Evolutionary conservation across 2,329 filamentous ascomycete species (phyloP).

Genomic region (Drechmeria coniospora): DNA sequence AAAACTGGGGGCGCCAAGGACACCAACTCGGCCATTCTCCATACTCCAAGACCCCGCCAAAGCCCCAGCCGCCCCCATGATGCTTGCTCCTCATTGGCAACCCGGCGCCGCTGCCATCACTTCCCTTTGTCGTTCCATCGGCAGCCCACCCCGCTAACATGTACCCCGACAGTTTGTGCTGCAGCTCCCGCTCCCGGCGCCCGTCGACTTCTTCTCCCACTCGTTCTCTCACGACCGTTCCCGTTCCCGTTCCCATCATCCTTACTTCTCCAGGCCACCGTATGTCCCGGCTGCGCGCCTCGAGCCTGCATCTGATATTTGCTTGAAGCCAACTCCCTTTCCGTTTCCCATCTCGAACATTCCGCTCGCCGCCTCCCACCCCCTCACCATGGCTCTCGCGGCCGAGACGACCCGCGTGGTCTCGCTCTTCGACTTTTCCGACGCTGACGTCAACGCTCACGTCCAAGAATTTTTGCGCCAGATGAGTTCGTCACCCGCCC

Average conservation of each 20-base stretch:
- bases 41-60: background rate
- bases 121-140: too few relatives aligned
- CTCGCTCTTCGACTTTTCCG: conserved; percentile 70
- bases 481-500: conserved; percentile 42
- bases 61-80: conserved; percentile 1
- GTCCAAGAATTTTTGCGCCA: conserved; percentile 77
- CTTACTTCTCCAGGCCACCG: conserved; percentile 14
- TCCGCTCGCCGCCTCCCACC: conserved; percentile 37
- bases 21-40: conserved; percentile 1
- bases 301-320: conserved; percentile 33
- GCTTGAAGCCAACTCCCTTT: conserved; percentile 39
- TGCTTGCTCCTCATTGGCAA: conserved; percentile 3
- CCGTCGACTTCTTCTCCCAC: conserved; percentile 6
- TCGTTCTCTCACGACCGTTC: too few relatives aligned
- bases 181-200: conserved; percentile 9
- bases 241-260: conserved; percentile 10
- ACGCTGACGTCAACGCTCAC: conserved; percentile 62
- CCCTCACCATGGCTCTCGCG: conserved; percentile 44
- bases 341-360: conserved; percentile 36
- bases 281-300: conserved; percentile 16
- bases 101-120: too few relatives aligned
- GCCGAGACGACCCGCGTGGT: conserved; percentile 68
- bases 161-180: conserved; percentile 27
- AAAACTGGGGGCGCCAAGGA: too few relatives aligned
- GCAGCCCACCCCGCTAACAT: conserved; percentile 7